A percentile compares a stretch with the other conserved stretches of the same genome.
Evolutionary conservation across 371 early-diverging fungal genomes (phyloP).

Genomic region (Syncephalastrum monosporum): DNA sequence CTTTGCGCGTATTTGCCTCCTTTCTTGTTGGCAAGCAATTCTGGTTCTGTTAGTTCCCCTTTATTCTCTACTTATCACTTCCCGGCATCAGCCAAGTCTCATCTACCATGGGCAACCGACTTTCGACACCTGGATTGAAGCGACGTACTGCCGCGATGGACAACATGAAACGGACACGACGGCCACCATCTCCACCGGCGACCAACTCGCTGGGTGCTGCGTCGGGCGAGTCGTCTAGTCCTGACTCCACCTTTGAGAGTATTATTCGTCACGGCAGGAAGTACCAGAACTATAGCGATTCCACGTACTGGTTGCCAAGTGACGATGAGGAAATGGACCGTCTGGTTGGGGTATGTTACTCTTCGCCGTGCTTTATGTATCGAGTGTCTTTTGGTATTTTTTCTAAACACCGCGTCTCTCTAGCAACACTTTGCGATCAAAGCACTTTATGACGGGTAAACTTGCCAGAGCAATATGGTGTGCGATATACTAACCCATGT

Average conservation of each 20-base stretch:
- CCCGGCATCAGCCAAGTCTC: too few relatives aligned
- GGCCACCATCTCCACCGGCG: too few relatives aligned
- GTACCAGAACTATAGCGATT: constrained; percentile 21
- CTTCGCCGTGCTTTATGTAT: constrained; percentile 2
- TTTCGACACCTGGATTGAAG: too few relatives aligned
- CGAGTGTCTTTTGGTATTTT: neutral
- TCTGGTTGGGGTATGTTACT: constrained; percentile 31
- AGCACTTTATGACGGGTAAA: constrained; percentile 22
- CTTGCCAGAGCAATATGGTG: neutral
- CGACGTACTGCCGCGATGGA: too few relatives aligned
- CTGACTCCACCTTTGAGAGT: constrained; percentile 7
- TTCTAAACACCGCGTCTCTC: neutral
- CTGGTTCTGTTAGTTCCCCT: too few relatives aligned
- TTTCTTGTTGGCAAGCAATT: too few relatives aligned
- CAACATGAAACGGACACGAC: too few relatives aligned
- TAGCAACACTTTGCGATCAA: constrained; percentile 26
- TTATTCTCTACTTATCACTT: too few relatives aligned
- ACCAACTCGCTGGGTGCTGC: constrained; percentile 1
- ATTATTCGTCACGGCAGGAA: constrained; percentile 18
- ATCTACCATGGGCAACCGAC: too few relatives aligned
- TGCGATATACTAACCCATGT: neutral
- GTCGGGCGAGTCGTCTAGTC: constrained; percentile 7
- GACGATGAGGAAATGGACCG: constrained; percentile 45
- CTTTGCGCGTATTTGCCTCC: too few relatives aligned
- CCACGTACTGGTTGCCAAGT: constrained; percentile 45